Evolutionary conservation across 164 flowering plant species (phyloP).

Genomic region (Chloranthus sessilifolius): DNA sequence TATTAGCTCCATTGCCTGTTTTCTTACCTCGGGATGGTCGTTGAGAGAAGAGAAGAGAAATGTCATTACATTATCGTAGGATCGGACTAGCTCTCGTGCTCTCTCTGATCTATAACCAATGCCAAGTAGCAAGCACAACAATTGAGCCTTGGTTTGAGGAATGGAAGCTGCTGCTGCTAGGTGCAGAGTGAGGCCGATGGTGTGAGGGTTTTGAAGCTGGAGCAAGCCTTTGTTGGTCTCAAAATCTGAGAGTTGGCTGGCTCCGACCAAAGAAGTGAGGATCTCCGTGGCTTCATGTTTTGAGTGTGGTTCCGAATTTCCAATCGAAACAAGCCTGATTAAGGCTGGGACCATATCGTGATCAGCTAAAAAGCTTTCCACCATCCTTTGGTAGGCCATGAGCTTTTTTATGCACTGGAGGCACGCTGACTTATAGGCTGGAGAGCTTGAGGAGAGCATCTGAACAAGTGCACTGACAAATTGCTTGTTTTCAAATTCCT

Average conservation of each 20-base stretch:
- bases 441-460: conserved; percentile 15
- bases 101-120: conserved; percentile 13
- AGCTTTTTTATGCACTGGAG: conserved; percentile 14
- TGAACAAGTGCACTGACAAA: conserved; percentile 12
- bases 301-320: conserved; percentile 1
- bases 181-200: conserved; percentile 4
- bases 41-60: conserved; percentile 6
- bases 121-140: conserved; percentile 11
- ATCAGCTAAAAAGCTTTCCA: conserved; percentile 2
- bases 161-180: conserved; percentile 2
- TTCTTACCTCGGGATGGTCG: conserved; percentile 6
- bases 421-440: too few species aligned
- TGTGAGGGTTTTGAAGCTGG: conserved; percentile 12
- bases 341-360: conserved; percentile 4
- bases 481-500: conserved; percentile 3
- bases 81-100: conserved; percentile 6
- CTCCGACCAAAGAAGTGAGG: conserved; percentile 7
- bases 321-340: conserved; percentile 10
- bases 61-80: neutral
- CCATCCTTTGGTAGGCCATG: conserved; percentile 5
- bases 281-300: conserved; percentile 9
- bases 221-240: conserved; percentile 3
- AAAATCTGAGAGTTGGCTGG: conserved; percentile 8
- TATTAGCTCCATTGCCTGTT: conserved; percentile 10
- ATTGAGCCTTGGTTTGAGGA: neutral